Base-by-base conservation (phyloP, 345 rosid genomes). In the Lumnitzera littorea region DNA sequence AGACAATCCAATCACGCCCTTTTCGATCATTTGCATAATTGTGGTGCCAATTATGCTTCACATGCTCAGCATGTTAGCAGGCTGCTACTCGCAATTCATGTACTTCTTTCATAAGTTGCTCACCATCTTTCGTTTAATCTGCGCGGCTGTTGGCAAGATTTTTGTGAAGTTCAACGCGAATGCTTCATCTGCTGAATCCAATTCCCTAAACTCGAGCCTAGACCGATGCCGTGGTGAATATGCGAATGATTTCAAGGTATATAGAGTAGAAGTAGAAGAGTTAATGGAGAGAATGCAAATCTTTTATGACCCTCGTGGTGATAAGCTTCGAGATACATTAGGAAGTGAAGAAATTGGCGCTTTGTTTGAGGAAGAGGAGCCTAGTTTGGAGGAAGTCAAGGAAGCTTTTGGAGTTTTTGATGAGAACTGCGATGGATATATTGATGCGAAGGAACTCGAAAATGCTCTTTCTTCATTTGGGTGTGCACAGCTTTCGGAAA, bases 341-440 rank as follows among this genome's bases (percentile, higher is more conserved):
- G 66, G 69, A 16, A 62, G 65, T 16, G 62, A 56, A 50, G 73
- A 72, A 41, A 70, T 78, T 15, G 75, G 48, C 0, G 57, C 29
- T 10, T 56, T 83, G 72, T 66, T 85, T 49, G 76, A 73, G 48
- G 81, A 80, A 62, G 67, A 71, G 47, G 87, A 76, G 46, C 73
- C 77, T 2, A 76, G 78, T 49, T 29, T 68, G 51, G 76, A 71
- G 60, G 78, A 73, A 59, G 55, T 78, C 49, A 73, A 74, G 62
- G 83, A 68, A 63, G 84, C 84, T 0, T 88, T 88, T 69, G 57
- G 53, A 12, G 41, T 85, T 27, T 83, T 88, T 57, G 91, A 85
- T 62, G 75, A 67, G 62, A 85, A 88, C 49, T 62, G 72, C 24
- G 91, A 88, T 60, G 91, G 91, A 25, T 88, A 76, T 65, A 85